A percentile compares a stretch with the other conserved stretches of the same genome.
phyloP scores from a whole-genome alignment of 768 basidiomycete species.

The Pleurotus citrinopileatus region DNA sequence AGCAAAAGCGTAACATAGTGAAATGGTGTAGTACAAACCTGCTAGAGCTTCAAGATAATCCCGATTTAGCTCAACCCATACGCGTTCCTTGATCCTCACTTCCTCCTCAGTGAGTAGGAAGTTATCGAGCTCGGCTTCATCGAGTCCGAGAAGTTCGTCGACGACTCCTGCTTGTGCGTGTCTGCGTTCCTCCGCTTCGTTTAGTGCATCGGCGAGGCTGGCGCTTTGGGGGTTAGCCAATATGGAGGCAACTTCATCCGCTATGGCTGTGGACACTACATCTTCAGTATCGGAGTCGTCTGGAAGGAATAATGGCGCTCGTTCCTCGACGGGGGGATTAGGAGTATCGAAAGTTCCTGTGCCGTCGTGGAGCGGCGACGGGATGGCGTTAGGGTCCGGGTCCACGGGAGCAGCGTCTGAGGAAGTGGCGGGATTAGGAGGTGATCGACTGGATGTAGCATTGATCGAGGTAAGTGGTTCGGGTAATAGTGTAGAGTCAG shows the following conservation, averaged over 20 bases:
- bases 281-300: slow-evolving; percentile 43
- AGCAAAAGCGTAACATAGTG: slow-evolving; percentile 31
- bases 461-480: slow-evolving; percentile 25
- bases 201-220: slow-evolving; percentile 57
- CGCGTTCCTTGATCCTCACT: slow-evolving; percentile 80
- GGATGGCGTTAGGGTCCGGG: too few species aligned
- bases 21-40: slow-evolving; percentile 44
- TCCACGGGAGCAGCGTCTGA: background rate
- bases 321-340: slow-evolving; percentile 6
- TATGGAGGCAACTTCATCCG: slow-evolving; percentile 68
- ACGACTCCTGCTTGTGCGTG: slow-evolving; percentile 40
- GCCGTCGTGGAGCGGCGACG: too few species aligned
- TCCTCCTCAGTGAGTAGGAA: slow-evolving; percentile 80
- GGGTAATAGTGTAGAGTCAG: too few species aligned
- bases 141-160: slow-evolving; percentile 73
- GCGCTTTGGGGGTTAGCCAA: slow-evolving; percentile 60
- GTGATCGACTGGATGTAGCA: slow-evolving; percentile 3
- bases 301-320: slow-evolving; percentile 11
- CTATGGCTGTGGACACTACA: slow-evolving; percentile 57
- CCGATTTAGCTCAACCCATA: slow-evolving; percentile 92
- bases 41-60: slow-evolving; percentile 90
- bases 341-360: background rate
- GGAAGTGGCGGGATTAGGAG: slow-evolving; percentile 5
- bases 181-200: slow-evolving; percentile 65
- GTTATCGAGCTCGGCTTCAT: slow-evolving; percentile 86